Evolutionary conservation across 164 flowering plant species (phyloP).

Genomic region (Liquidambar formosana): DNA sequence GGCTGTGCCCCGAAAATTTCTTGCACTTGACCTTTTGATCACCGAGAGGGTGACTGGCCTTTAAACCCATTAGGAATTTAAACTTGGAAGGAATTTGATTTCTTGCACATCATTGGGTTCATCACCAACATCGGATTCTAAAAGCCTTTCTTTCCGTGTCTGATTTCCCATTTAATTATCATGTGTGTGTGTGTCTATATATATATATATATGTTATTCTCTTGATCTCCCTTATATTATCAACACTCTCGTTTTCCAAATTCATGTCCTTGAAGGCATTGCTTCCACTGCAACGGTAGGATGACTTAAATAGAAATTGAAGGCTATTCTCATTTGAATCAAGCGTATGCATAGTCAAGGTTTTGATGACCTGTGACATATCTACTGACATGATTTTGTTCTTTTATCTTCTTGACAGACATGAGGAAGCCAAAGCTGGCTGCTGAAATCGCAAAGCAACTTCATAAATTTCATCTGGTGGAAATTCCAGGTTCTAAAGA

Average conservation of each 20-base stretch:
- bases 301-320: background rate
- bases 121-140: background rate
- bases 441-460: conserved; percentile 89
- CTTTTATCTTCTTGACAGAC: conserved; percentile 45
- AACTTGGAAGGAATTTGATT: background rate
- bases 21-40: too few species aligned
- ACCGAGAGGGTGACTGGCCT: too few species aligned
- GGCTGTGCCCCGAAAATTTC: background rate
- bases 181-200: too few species aligned
- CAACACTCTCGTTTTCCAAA: too few species aligned
- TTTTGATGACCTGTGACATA: too few species aligned
- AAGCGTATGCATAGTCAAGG: too few species aligned
- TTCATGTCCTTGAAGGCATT: too few species aligned
- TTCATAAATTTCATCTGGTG: conserved; percentile 76
- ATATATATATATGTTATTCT: too few species aligned
- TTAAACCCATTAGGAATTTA: too few species aligned
- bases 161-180: background rate
- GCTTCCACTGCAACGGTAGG: background rate
- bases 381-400: conserved; percentile 4
- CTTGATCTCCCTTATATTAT: too few species aligned
- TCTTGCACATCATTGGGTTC: background rate
- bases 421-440: conserved; percentile 78
- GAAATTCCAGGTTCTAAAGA: conserved; percentile 85
- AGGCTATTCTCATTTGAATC: background rate
- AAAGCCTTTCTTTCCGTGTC: background rate